Evolutionary conservation across 208 protist genomes (phyloP).

Genomic region (Herpetomonas muscarum): DNA sequence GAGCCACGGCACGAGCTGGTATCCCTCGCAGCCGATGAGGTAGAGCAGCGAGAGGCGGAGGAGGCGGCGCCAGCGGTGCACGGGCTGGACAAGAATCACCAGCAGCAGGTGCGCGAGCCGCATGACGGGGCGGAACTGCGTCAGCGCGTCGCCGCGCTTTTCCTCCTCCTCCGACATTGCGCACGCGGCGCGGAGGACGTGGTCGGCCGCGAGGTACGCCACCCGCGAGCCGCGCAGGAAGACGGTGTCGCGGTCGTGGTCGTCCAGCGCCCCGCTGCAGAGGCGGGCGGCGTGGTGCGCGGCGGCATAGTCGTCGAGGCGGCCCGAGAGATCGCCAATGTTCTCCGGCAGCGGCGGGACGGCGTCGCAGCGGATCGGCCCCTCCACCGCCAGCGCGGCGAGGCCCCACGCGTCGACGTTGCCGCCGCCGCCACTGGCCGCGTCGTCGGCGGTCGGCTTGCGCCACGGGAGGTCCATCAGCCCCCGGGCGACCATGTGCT

Average conservation of each 20-base stretch:
- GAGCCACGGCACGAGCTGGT: neutral
- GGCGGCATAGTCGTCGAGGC: too few species aligned
- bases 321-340: too few species aligned
- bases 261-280: too few species aligned
- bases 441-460: too few species aligned
- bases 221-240: constrained; percentile 12
- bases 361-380: too few species aligned
- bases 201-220: neutral
- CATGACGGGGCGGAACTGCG: constrained; percentile 11
- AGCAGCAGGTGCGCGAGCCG: constrained; percentile 10
- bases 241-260: too few species aligned
- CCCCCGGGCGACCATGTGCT: neutral
- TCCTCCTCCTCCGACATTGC: neutral
- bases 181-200: neutral
- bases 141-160: neutral
- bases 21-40: constrained; percentile 11
- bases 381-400: too few species aligned
- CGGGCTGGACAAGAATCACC: constrained; percentile 1
- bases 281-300: too few species aligned
- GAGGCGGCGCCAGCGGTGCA: constrained; percentile 7
- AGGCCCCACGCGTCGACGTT: too few species aligned
- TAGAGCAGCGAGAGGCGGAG: constrained; percentile 5
- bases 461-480: neutral
- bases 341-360: too few species aligned
- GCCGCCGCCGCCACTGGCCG: too few species aligned